Evolutionary conservation across 2,329 filamentous ascomycete species (phyloP), one percentile per base, ranked within the genome.

Genomic region (Pezicula neosporulosa): DNA sequence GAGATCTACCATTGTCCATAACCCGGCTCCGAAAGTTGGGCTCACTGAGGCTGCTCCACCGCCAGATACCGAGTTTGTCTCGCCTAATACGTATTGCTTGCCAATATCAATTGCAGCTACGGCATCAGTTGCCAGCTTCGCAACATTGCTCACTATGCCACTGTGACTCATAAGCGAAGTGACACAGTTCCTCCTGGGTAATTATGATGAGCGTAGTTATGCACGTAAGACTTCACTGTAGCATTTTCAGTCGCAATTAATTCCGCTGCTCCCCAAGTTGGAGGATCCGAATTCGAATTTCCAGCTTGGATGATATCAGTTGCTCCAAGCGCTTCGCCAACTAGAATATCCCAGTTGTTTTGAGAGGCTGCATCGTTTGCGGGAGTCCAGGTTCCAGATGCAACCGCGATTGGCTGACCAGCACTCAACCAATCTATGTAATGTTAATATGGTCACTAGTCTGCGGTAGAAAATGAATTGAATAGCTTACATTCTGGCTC

Each of bases 401-500:
- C 47, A 12, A 50, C 18, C 9, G 57, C 60, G 18, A 64, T 56
- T 73, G 3, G 65, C 19, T 65, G 65, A 1, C 61, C 59, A 37
- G 52, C 65, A 24, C 58, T 52, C 18, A 62, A 62, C 45, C 67
- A 72, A 16, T 71, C 69, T 27, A 61, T 59, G 42, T 61, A 60
- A 42, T 64, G 64, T 28, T n/a, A 43, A 54, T 44, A 54, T 18
- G 41, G 27, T 24, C 15, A 37, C 15, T 27, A 4, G 15, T 18
- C n/a, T 33, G 13, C 9, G 13, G 9, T 8, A 19, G 6, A 12
- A 16, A 36, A 37, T 21, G 2, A 15, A 6, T 38, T 7, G 59
- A 21, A 56, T 24, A 59, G 53, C 72, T 56, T 58, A 79, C 77
- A 80, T 54, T 81, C 76, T 3, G 80, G 79, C 50, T 82, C 78